phyloP scores from a whole-genome alignment of 179 eudicot species.

The Drosera spatulata region DNA sequence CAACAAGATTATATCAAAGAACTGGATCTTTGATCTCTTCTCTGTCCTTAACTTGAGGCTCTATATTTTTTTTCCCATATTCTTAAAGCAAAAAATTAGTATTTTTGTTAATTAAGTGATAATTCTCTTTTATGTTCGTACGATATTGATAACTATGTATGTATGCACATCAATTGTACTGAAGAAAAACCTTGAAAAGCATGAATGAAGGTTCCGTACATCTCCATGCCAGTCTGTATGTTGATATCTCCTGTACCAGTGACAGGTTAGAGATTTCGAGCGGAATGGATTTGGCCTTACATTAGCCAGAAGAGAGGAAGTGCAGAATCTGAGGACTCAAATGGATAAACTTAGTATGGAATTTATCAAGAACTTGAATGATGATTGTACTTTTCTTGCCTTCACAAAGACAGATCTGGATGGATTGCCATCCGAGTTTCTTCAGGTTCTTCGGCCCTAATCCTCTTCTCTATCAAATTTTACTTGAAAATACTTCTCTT shows the following conservation, averaged over 20 bases:
- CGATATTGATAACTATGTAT: no score
- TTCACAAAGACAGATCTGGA: slow-evolving; percentile 57
- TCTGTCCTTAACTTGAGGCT: no score
- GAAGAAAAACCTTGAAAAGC: no score
- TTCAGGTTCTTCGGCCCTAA: slow-evolving; percentile 40
- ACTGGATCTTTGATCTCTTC: no score
- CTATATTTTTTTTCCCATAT: no score
- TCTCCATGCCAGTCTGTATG: slow-evolving; percentile 7
- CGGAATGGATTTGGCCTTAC: slow-evolving; percentile 79
- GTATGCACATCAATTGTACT: no score
- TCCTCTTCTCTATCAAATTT: background rate
- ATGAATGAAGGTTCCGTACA: background rate
- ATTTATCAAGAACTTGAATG: slow-evolving; percentile 66
- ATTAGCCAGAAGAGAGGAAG: slow-evolving; percentile 69
- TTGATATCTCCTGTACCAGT: slow-evolving; percentile 21
- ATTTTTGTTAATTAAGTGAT: no score
- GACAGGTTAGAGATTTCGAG: slow-evolving; percentile 94
- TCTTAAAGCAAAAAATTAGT: no score
- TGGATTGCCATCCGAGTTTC: slow-evolving; percentile 79
- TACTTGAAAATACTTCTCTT: background rate
- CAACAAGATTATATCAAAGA: no score
- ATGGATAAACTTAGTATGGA: slow-evolving; percentile 69
- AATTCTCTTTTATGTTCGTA: no score
- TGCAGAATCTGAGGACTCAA: slow-evolving; percentile 60
- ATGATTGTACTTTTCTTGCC: slow-evolving; percentile 49